Evolutionary conservation across 495 filamentous ascomycete genomes (phyloP).

Genomic region (Saxophila tyrrhenica): DNA sequence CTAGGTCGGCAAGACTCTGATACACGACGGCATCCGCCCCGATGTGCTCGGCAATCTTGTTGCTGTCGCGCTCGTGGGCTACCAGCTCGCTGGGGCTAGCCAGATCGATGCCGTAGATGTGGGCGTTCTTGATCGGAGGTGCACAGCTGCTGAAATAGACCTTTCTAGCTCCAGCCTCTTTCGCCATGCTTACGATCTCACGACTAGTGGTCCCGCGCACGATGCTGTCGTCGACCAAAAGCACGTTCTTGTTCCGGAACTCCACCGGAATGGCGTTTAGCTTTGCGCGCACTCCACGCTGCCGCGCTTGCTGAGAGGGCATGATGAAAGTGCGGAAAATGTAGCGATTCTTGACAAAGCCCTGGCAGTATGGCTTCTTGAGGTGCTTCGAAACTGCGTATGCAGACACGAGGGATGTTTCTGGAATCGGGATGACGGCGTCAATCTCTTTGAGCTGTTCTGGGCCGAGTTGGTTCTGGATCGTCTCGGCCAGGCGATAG

Average conservation of each 20-base stretch:
- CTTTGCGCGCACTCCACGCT: slow-evolving; percentile 68
- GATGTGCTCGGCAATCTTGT: slow-evolving; percentile 65
- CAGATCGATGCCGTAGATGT: slow-evolving; percentile 84
- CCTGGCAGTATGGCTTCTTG: slow-evolving; percentile 70
- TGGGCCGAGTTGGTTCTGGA: slow-evolving; percentile 59
- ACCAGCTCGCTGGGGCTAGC: slow-evolving; percentile 74
- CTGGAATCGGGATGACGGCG: slow-evolving; percentile 80
- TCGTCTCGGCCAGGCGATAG: slow-evolving; percentile 67
- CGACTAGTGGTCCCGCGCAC: slow-evolving; percentile 83
- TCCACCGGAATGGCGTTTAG: slow-evolving; percentile 78
- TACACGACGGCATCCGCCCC: slow-evolving; percentile 89
- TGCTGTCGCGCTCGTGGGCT: slow-evolving; percentile 60
- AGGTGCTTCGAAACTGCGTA: slow-evolving; percentile 65
- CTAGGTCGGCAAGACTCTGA: slow-evolving; percentile 74
- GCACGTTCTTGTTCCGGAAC: slow-evolving; percentile 73
- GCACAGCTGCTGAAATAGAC: slow-evolving; percentile 85
- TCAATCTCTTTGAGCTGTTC: slow-evolving; percentile 77
- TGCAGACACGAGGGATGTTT: slow-evolving; percentile 77
- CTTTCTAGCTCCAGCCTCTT: slow-evolving; percentile 79
- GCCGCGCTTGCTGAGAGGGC: slow-evolving; percentile 72
- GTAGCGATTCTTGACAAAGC: slow-evolving; percentile 91
- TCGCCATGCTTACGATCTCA: slow-evolving; percentile 89
- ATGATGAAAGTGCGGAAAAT: slow-evolving; percentile 96
- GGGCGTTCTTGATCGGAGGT: slow-evolving; percentile 69
- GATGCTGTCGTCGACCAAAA: slow-evolving; percentile 86